Conservation (phyloP, 2,329 filamentous ascomycete species). For the Colletotrichum australisinense region DNA sequence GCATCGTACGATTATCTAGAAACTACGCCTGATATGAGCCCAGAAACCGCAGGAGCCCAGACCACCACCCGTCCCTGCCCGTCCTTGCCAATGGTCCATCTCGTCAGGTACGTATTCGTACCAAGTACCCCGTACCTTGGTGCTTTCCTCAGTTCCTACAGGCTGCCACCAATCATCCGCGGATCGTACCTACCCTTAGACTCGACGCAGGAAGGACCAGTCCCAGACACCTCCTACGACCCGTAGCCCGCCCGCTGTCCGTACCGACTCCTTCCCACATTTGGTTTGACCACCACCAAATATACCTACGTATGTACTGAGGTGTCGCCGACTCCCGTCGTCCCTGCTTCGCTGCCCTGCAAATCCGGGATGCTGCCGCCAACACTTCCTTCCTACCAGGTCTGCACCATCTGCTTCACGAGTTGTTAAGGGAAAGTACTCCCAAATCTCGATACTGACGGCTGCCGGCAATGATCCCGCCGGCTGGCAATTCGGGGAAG, state of each 20-base stretch:
- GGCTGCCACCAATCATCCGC: too few species aligned
- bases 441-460: not conserved
- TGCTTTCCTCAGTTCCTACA: too few species aligned
- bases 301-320: not conserved
- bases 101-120: not conserved
- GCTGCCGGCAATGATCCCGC: not conserved
- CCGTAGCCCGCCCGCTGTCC: not conserved
- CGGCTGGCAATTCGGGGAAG: not conserved
- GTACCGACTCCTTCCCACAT: not conserved
- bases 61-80: constrained; percentile 27
- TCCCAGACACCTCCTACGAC: too few species aligned
- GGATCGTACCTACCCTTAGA: too few species aligned
- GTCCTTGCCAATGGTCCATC: not conserved
- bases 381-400: too few species aligned
- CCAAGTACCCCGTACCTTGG: too few species aligned
- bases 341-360: not conserved
- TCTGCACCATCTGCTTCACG: too few species aligned
- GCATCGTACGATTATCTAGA: constrained; percentile 38
- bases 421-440: too few species aligned
- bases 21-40: constrained; percentile 33
- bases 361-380: too few species aligned
- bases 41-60: constrained; percentile 18
- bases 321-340: not conserved
- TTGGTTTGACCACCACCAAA: not conserved
- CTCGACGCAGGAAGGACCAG: too few species aligned